Conservation (phyloP, 441 rosid species). For the Populus trichocarpa region DNA sequence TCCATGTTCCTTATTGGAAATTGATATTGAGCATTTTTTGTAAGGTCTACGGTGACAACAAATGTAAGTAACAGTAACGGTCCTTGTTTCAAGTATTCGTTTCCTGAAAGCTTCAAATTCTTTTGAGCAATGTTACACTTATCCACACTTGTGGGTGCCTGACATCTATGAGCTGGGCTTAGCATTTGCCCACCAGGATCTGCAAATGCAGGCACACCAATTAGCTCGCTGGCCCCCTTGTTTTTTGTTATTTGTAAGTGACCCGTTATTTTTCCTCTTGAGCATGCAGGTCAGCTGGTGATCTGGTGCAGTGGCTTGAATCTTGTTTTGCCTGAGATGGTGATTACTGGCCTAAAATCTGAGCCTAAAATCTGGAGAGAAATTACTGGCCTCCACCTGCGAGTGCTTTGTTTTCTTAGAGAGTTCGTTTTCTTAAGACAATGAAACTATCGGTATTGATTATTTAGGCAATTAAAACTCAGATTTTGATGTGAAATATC, state of each 20-base stretch:
- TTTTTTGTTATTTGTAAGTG: too few species aligned
- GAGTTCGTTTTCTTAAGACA: too few species aligned
- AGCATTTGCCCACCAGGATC: too few species aligned
- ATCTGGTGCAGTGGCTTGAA: background rate
- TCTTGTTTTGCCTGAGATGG: background rate
- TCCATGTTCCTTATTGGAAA: conserved; percentile 84
- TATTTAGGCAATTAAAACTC: background rate
- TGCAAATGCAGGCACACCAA: background rate
- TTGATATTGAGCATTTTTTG: conserved; percentile 58
- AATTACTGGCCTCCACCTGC: background rate
- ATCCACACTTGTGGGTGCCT: background rate
- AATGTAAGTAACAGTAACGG: conserved; percentile 10
- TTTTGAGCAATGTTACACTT: background rate
- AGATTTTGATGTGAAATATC: background rate
- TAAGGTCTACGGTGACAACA: conserved; percentile 8
- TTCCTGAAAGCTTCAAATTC: background rate
- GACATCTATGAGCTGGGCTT: background rate
- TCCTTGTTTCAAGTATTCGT: background rate
- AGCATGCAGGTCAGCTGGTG: background rate
- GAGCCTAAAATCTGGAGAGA: too few species aligned
- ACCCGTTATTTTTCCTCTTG: background rate
- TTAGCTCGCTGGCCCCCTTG: background rate
- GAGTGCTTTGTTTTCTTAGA: background rate
- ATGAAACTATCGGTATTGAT: too few species aligned
- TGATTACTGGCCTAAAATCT: background rate